Evolutionary conservation across 2,329 filamentous ascomycete species (phyloP).

Genomic region (Paecilomyces fulvus): DNA sequence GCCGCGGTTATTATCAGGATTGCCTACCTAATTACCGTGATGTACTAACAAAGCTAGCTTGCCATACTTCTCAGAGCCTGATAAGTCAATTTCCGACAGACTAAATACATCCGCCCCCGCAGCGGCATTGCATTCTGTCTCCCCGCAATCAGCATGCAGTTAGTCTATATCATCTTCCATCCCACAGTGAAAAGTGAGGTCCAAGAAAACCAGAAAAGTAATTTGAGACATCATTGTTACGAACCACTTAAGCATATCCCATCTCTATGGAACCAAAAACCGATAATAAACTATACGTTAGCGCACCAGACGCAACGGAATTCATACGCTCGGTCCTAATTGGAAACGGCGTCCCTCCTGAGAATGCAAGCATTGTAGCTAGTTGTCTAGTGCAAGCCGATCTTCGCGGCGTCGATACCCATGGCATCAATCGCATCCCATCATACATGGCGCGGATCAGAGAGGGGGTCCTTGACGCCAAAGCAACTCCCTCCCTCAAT

Average conservation of each 20-base stretch:
- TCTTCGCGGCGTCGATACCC: conserved; percentile 69
- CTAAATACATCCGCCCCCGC: too few species aligned
- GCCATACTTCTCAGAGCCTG: too few species aligned
- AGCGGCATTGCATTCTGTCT: too few species aligned
- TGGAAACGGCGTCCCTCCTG: conserved; percentile 47
- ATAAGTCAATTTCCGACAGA: too few species aligned
- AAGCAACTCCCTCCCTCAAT: conserved; percentile 49
- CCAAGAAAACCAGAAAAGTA: too few species aligned
- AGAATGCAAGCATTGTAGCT: conserved; percentile 57
- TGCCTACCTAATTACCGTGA: too few species aligned
- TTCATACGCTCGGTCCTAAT: conserved; percentile 21
- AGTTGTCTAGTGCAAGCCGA: conserved; percentile 64
- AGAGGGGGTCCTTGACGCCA: conserved; percentile 57
- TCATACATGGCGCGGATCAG: conserved; percentile 68
- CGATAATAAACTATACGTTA: conserved; percentile 7
- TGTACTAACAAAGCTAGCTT: too few species aligned
- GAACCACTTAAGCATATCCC: background rate
- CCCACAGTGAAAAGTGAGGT: too few species aligned
- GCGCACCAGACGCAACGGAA: conserved; percentile 6
- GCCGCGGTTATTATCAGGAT: too few species aligned
- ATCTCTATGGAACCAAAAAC: conserved; percentile 2
- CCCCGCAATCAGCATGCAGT: too few species aligned
- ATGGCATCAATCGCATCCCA: conserved; percentile 69
- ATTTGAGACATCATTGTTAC: background rate
- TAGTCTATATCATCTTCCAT: too few species aligned